Evolutionary conservation across 208 protist species (phyloP).

Genomic region (Leishmania tropica): DNA sequence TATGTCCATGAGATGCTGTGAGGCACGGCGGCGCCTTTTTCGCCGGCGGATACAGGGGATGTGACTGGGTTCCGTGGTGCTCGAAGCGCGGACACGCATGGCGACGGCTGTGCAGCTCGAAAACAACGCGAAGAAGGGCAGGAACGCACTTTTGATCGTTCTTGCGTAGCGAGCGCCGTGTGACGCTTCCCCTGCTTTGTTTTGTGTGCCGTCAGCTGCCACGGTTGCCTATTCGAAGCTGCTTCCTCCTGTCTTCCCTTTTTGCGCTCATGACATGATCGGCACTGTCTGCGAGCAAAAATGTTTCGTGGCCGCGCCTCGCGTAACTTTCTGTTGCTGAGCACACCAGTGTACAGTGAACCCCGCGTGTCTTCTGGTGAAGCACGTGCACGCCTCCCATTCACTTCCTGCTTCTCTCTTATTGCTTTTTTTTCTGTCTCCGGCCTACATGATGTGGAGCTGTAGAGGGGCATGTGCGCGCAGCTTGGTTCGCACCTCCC

Average conservation of each 20-base stretch:
- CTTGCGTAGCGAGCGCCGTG: neutral
- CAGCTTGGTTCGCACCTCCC: neutral
- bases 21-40: neutral
- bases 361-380: neutral
- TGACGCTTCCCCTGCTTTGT: neutral
- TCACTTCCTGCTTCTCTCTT: neutral
- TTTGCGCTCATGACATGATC: neutral
- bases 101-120: neutral
- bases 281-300: neutral
- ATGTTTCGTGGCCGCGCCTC: neutral
- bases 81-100: neutral
- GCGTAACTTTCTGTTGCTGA: neutral
- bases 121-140: neutral
- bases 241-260: neutral
- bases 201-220: neutral
- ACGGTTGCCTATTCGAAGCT: neutral
- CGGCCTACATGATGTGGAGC: neutral
- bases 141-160: neutral
- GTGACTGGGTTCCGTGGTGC: no score
- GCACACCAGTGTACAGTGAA: neutral
- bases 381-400: neutral
- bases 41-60: neutral
- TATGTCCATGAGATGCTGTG: neutral
- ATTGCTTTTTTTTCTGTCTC: neutral
- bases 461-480: neutral